phyloP scores from a whole-genome alignment of 1,284 basidiomycete genomes.

The Stereum hirsutum region DNA sequence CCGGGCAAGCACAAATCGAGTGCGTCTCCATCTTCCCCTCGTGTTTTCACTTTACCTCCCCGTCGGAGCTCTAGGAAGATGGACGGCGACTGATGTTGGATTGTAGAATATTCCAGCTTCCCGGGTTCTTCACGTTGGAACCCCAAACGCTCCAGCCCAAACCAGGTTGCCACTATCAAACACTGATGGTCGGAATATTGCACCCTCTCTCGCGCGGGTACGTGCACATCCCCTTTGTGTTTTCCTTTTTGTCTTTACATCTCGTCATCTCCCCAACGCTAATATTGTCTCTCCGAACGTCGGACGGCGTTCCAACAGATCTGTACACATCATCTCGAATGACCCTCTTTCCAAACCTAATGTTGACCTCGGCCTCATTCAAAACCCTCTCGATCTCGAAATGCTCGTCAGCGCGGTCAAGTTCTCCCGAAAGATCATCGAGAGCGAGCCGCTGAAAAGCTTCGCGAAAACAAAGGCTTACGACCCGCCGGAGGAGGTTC shows the following conservation, averaged over 20 bases:
- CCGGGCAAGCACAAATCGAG: slow-evolving; percentile 3
- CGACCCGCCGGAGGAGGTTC: not conserved
- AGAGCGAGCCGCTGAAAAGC: not conserved
- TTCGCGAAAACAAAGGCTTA: not conserved
- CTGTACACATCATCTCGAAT: slow-evolving; percentile 6
- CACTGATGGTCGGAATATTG: slow-evolving; percentile 9
- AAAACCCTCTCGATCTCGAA: slow-evolving; percentile 10
- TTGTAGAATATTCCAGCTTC: not conserved
- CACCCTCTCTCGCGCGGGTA: slow-evolving; percentile 14
- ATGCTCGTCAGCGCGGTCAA: slow-evolving; percentile 9
- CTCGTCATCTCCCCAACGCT: no score
- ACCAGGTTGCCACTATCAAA: slow-evolving; percentile 4
- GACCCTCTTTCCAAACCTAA: slow-evolving; percentile 8
- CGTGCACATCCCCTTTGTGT: slow-evolving; percentile 6
- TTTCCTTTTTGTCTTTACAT: no score
- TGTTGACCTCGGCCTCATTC: slow-evolving; percentile 10
- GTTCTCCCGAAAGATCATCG: not conserved
- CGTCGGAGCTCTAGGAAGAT: not conserved
- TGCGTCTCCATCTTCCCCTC: not conserved
- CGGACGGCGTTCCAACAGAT: no score
- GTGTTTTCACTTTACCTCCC: no score
- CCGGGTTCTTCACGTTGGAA: not conserved
- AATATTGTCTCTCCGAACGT: no score
- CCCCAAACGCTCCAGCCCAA: not conserved
- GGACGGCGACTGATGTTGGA: not conserved